Evolutionary conservation across 1,284 basidiomycete genomes (phyloP), one percentile per base, ranked within the genome.

Genomic region (Meira miltonrushii): DNA sequence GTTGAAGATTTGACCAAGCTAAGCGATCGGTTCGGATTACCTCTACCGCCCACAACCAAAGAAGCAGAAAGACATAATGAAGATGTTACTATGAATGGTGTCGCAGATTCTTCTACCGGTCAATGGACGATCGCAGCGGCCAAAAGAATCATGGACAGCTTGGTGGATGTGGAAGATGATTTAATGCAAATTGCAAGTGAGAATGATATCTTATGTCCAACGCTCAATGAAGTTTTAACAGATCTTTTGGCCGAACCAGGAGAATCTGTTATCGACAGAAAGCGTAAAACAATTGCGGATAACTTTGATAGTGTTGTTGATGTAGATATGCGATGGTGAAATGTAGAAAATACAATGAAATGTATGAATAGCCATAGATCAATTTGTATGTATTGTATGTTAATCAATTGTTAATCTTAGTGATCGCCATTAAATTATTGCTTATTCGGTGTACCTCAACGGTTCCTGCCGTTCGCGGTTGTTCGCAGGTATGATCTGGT

Each of bases 171-270:
- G 1, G 71, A 76, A 43, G 68, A 71, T 4, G 66, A 62, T 8
- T 53, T 76, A 58, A 64, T 73, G 61, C 57, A 59, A 10, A 61
- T 63, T 25, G 64, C 74, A 25, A 60, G 60, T 10, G 61, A 68
- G 41, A 76, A 76, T 59, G 74, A 76, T 48, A 74, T 76, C 37
- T 50, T 76, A 44, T 71, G 70, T 12, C 60, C 66, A 13, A 64
- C 69, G 47, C 60, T 74, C 56, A 76, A 73, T 55, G 74, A 76
- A 25, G 69, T 64, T 15, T 64, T 76, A 28, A 49, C 67, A 23
- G 71, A 69, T 52, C 55, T 76, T 39, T 63, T 67, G 12, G 58
- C 63, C 10, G 51, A 39, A 25, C 51, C 17, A 19, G 51, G 37
- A 3, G 51, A 53, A 41, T 53, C 51, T 5, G 17, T 53, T 25